Conservation (phyloP, 768 basidiomycete genomes). For the Rhizopogon vinicolor region DNA sequence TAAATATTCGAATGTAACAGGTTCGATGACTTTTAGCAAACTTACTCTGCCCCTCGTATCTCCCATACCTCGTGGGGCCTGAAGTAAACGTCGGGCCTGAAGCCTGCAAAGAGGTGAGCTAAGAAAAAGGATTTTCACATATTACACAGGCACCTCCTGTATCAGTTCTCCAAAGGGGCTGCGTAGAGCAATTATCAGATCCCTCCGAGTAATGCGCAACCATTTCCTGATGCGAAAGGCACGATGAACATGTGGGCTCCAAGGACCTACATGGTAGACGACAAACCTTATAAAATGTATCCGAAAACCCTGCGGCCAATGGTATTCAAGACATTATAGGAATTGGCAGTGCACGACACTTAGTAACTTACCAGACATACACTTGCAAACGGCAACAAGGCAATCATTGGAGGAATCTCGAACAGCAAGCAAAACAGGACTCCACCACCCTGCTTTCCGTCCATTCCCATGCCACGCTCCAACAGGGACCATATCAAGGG, state of each 20-base stretch:
- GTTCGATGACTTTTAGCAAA: conserved; percentile 1
- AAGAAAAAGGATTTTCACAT: background rate
- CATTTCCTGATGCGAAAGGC: conserved; percentile 44
- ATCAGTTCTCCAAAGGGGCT: conserved; percentile 56
- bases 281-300: conserved; percentile 69
- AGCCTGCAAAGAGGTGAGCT: conserved; percentile 35
- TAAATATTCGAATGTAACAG: background rate
- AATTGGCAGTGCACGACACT: background rate
- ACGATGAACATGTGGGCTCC: background rate
- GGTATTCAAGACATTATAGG: conserved; percentile 1
- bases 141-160: conserved; percentile 47
- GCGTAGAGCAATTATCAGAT: conserved; percentile 48
- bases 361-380: conserved; percentile 74
- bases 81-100: conserved; percentile 65
- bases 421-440: conserved; percentile 76
- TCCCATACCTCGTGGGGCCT: conserved; percentile 84
- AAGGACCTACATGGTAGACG: background rate
- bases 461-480: conserved; percentile 91
- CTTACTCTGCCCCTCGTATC: conserved; percentile 72
- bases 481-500: conserved; percentile 65
- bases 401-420: conserved; percentile 61
- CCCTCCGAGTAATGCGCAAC: conserved; percentile 57
- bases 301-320: conserved; percentile 64
- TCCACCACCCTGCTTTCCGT: conserved; percentile 89
- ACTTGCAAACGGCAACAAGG: conserved; percentile 81